Base-by-base conservation (phyloP, 495 filamentous ascomycete genomes). In the Penicillium simplicissimum region DNA sequence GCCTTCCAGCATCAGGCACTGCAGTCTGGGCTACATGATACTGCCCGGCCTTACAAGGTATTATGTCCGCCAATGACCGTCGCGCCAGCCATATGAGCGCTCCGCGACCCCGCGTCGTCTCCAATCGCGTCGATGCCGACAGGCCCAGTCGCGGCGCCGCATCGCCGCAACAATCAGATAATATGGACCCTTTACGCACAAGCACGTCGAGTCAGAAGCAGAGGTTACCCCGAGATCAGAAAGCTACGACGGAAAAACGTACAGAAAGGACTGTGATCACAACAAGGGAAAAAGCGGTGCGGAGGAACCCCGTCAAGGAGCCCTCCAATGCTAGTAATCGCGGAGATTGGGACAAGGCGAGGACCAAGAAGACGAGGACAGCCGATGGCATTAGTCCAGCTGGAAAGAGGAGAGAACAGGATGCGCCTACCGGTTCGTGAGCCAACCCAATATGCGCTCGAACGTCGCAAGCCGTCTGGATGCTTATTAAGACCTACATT, bases 221-320 rank as follows among this genome's bases (percentile, higher is more conserved):
- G 49, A 71, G 68, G 53, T 42, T 66, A 17, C 66, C 76, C 17
- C 71, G 72, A 45, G 76, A 81, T 1, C 70, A 67, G 48, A 73
- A 71, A 45, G 68, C 49, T 37, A 61, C 67, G 52, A 69, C 61
- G 43, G 75, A 77, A 43, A 79, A 76, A 58, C 75, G 76, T 31
- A 68, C 70, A 10, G 79, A 81, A 55, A 74, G 78, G 21, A 64
- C 71, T 28, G 81, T 84, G 58, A 73, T 90, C 52, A 87, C 89
- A 11, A 88, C 84, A 8, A 82, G 82, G 63, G 89, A 92, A 62
- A 88, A 82, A 45, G 63, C 87, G 13, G 74, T 83, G 63, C 80
- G 87, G 19, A 82, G 81, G 69, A 92, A 88, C 64, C 86, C 89
- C 8, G 81, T 87, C 55, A 88, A 89, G 71, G 81, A 85, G 43